Evolutionary conservation across 257 asterid species (phyloP).

Genomic region (Solanum sejunctum): DNA sequence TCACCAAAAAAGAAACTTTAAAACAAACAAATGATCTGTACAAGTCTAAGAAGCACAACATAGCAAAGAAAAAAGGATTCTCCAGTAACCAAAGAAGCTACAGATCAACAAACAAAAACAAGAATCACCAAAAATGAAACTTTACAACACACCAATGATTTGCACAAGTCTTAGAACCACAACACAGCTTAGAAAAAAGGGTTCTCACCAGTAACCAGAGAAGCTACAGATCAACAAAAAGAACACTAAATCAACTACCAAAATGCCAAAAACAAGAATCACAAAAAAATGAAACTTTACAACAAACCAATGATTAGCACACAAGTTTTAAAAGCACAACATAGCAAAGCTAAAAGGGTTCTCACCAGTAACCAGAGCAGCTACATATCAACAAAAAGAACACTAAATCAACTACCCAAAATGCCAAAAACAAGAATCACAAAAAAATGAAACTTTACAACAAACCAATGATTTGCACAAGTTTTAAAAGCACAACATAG

Average conservation of each 20-base stretch:
- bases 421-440: too few relatives aligned
- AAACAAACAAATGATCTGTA: neutral
- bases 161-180: neutral
- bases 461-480: neutral
- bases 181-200: neutral
- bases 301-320: neutral
- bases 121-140: neutral
- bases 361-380: neutral
- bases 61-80: neutral
- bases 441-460: neutral
- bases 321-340: neutral
- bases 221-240: neutral
- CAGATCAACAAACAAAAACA: neutral
- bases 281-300: neutral
- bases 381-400: neutral
- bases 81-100: neutral
- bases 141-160: neutral
- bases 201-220: too few relatives aligned
- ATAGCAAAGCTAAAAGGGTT: neutral
- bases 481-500: neutral
- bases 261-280: neutral
- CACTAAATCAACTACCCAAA: neutral
- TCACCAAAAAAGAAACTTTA: neutral
- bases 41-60: neutral
- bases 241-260: neutral